Conservation (phyloP, 2,329 filamentous ascomycete genomes). For the Zalaria obscura region DNA sequence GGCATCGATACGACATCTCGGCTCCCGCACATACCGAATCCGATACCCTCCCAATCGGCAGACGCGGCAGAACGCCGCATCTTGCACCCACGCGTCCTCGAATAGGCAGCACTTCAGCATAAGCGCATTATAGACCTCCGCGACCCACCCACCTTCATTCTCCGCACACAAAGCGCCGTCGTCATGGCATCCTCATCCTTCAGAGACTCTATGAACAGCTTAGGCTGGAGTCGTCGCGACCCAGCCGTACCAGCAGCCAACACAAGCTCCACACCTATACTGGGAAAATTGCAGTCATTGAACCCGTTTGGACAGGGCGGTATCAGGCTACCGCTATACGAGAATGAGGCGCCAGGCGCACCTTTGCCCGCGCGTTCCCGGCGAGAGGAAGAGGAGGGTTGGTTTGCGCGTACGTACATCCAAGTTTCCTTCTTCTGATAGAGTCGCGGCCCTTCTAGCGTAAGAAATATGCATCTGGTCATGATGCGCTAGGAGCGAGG, state of each 20-base stretch:
- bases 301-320: slow-evolving; percentile 81
- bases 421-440: slow-evolving; percentile 6
- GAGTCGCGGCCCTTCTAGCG: not conserved
- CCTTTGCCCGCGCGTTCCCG: slow-evolving; percentile 72
- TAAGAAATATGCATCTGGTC: slow-evolving; percentile 8
- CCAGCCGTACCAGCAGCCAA: slow-evolving; percentile 66
- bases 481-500: not conserved
- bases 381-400: slow-evolving; percentile 88
- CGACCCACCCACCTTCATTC: not conserved
- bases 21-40: slow-evolving; percentile 1
- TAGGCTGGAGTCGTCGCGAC: slow-evolving; percentile 86
- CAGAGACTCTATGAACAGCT: slow-evolving; percentile 82
- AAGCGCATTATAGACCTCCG: slow-evolving; percentile 1
- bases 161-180: not conserved
- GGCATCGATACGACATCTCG: too few relatives aligned
- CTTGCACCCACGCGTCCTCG: not conserved
- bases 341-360: slow-evolving; percentile 59
- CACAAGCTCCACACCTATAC: slow-evolving; percentile 55
- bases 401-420: slow-evolving; percentile 74
- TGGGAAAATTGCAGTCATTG: slow-evolving; percentile 67
- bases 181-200: slow-evolving; percentile 78
- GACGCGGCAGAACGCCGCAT: slow-evolving; percentile 1
- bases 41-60: slow-evolving; percentile 5
- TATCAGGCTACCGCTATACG: slow-evolving; percentile 75
- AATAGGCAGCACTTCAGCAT: slow-evolving; percentile 3